Base-by-base conservation (phyloP, 73 alveolate genomes). In the Paramecium pentaurelia region DNA sequence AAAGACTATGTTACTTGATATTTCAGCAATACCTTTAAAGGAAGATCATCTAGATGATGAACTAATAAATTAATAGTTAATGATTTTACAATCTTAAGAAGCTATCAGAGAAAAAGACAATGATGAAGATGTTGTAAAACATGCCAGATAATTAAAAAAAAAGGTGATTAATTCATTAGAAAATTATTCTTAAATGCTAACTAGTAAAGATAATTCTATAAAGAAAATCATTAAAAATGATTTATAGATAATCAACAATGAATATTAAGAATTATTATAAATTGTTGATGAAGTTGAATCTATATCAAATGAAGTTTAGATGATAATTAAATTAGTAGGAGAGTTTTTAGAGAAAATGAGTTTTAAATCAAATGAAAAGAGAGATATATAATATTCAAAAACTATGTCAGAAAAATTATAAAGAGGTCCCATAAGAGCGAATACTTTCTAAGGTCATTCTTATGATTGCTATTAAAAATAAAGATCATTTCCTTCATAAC, bases 1-100 rank as follows among this genome's bases (percentile, higher is more conserved):
- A 40, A 34, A 45, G 30, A 75, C 88, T 22, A 30, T 75, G 68
- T 32, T 75, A 45, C 22, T 75, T 9, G 88, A 75, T 40, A 75
- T 75, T 18, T 75, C 88, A 22, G 58, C 58, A 22, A 75, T 75
- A 34, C 88, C 88, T 18, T 32, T 75, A 22, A 75, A 12, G 20
- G 88, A 75, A n/a, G 88, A 75, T 75, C 38, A 45, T 37, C 18
- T 68, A 1, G 84, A 75, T 34, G 88, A 75, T 34, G 88, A 75
- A 22, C 8, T 34, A 1, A 22, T 75, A 3, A n/a, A 32, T 8
- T 27, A 75, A 40, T 27, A 75, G 34, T 45, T 75, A 14, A 54
- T 54, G 70, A 54, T 54, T 54, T 54, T 54, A 8, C 6, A 54
- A 54, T 54, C 70, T 6, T 18, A 54, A 54, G 70, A 54, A 12